Conservation (phyloP, 1,139 yeast genomes). For the Kodamaea arcana region DNA sequence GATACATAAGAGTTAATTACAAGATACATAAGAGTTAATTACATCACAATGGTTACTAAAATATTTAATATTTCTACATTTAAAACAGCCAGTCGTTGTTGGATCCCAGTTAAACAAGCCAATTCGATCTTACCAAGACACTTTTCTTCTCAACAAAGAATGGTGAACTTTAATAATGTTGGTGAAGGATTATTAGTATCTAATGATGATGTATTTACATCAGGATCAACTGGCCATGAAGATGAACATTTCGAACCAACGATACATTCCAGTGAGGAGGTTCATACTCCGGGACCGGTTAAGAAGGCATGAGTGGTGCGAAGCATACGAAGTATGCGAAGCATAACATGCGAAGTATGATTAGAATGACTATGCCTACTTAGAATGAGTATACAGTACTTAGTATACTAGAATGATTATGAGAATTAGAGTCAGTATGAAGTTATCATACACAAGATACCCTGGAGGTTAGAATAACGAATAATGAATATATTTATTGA, state of each 20-base stretch:
- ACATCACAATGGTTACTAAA: constrained; percentile 30
- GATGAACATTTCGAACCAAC: constrained; percentile 39
- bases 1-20: no score
- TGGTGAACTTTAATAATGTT: constrained; percentile 33
- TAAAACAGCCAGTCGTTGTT: constrained; percentile 45
- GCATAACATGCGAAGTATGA: no score
- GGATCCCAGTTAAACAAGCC: constrained; percentile 30
- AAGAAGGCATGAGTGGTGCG: constrained; percentile 30
- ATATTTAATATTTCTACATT: constrained; percentile 33
- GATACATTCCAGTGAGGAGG: constrained; percentile 39
- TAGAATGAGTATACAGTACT: no score
- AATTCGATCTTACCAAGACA: constrained; percentile 14
- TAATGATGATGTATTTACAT: constrained; percentile 32
- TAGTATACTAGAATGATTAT: no score
- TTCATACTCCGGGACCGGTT: constrained; percentile 46
- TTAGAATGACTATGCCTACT: no score
- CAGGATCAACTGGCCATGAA: constrained; percentile 1
- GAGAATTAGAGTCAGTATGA: no score
- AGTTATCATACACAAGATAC: no score
- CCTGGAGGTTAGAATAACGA: no score
- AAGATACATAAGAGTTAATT: no score
- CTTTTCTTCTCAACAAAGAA: constrained; percentile 39
- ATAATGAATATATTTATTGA: no score
- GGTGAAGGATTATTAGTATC: constrained; percentile 32
- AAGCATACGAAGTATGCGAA: no score